A percentile compares a stretch with the other conserved stretches of the same genome.
Evolutionary conservation across 768 basidiomycete genomes (phyloP).

Genomic region (Mycena maculata): DNA sequence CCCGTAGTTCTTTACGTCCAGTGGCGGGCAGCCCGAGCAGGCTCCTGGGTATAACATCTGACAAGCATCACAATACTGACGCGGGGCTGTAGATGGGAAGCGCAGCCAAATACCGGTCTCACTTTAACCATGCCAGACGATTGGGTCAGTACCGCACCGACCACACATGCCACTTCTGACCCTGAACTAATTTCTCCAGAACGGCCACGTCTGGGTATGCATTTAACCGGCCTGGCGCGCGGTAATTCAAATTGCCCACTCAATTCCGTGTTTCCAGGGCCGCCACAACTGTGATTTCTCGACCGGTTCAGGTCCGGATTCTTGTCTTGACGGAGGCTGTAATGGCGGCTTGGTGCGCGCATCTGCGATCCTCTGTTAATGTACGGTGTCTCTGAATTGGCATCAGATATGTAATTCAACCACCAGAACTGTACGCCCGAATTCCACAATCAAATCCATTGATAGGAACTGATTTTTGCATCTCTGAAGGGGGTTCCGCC

Average conservation of each 20-base stretch:
- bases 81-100: constrained; percentile 13
- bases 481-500: constrained; percentile 17
- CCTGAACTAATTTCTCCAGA: constrained; percentile 4
- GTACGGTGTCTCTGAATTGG: not conserved
- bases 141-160: constrained; percentile 8
- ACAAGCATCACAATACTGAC: not conserved
- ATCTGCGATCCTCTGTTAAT: not conserved
- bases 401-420: constrained; percentile 6
- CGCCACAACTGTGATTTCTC: constrained; percentile 22
- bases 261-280: constrained; percentile 3
- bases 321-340: constrained; percentile 20
- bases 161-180: not conserved
- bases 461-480: constrained; percentile 8
- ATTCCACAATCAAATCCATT: not conserved
- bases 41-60: constrained; percentile 5
- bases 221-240: not conserved
- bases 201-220: constrained; percentile 17
- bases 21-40: constrained; percentile 11
- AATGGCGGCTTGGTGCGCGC: constrained; percentile 20
- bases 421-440: constrained; percentile 18
- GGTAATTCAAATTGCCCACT: not conserved
- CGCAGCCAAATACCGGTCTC: constrained; percentile 8
- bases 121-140: constrained; percentile 7
- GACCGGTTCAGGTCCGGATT: constrained; percentile 9
- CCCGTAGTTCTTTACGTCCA: constrained; percentile 15